These are phyloP conservation scores for Ceratobasidium theobromae DNA, from an alignment of 1,284 basidiomycete genomes.

Conservation along the genomic window DNA sequence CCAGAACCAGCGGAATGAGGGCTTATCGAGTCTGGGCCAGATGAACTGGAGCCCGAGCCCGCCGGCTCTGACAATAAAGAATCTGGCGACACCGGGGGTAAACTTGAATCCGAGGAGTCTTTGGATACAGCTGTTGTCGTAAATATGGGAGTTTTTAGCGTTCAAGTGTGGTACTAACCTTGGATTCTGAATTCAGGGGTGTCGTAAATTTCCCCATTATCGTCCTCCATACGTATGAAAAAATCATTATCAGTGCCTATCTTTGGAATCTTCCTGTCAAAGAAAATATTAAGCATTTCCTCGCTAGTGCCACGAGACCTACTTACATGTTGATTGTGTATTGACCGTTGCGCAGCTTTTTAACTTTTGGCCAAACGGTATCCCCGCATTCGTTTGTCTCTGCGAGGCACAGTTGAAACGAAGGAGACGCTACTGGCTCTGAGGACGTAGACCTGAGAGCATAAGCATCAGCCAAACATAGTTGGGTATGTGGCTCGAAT, in stretches of 20 bases:
- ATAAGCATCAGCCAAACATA: not conserved
- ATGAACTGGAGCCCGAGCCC: not conserved
- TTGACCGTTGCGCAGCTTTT: not conserved
- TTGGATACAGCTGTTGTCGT: no score
- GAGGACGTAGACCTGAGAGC: slow-evolving; percentile 1
- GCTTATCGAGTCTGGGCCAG: not conserved
- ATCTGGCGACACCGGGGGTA: not conserved
- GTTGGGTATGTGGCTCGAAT: not conserved
- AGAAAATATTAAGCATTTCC: not conserved
- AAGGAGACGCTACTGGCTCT: not conserved
- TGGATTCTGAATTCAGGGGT: slow-evolving; percentile 17
- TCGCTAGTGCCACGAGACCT: not conserved
- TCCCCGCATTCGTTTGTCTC: slow-evolving; percentile 15
- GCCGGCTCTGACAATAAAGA: not conserved
- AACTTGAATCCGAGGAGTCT: no score
- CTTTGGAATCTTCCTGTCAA: slow-evolving; percentile 3
- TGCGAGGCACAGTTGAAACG: slow-evolving; percentile 19
- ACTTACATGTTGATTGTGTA: slow-evolving; percentile 20
- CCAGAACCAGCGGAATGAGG: no score
- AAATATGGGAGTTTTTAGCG: no score
- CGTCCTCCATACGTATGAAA: slow-evolving; percentile 23
- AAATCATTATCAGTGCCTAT: not conserved
- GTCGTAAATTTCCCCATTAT: slow-evolving; percentile 11
- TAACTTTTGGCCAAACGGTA: slow-evolving; percentile 23
- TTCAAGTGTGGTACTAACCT: no score